A percentile compares a stretch with the other conserved stretches of the same genome.
These are phyloP conservation scores for Besnoitia besnoiti DNA, from an alignment of 169 alveolate genomes.

Conservation along the genomic window DNA sequence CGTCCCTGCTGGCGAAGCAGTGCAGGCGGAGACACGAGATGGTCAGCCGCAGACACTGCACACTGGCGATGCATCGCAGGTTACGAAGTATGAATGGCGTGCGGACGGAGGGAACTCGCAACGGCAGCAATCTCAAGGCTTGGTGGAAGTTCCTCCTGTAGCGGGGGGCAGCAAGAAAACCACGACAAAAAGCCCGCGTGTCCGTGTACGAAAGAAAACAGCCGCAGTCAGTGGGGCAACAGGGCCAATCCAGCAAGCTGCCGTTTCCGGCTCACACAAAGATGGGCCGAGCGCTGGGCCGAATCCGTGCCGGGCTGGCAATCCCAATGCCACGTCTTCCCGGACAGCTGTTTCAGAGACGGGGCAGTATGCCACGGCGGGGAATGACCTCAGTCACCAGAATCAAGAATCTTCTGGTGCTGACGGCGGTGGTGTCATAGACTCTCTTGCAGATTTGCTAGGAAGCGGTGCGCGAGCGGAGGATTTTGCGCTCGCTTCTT, in stretches of 20 bases:
- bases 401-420: background rate
- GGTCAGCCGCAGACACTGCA: background rate
- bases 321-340: no score
- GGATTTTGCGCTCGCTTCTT: background rate
- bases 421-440: background rate
- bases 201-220: background rate
- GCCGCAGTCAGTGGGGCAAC: background rate
- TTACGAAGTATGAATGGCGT: background rate
- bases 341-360: background rate
- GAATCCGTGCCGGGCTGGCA: no score
- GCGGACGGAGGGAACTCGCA: background rate
- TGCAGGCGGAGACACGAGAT: background rate
- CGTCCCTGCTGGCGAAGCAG: background rate
- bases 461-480: background rate
- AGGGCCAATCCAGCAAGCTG: background rate
- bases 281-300: background rate
- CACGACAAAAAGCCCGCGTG: background rate
- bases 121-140: background rate
- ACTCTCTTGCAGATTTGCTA: conserved; percentile 15
- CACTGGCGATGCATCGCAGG: no score
- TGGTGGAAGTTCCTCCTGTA: background rate
- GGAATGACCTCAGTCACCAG: background rate
- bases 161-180: background rate
- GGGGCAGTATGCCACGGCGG: background rate
- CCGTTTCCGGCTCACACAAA: background rate